Evolutionary conservation across 495 filamentous ascomycete genomes (phyloP).

Genomic region (Hypoxylon rickii): DNA sequence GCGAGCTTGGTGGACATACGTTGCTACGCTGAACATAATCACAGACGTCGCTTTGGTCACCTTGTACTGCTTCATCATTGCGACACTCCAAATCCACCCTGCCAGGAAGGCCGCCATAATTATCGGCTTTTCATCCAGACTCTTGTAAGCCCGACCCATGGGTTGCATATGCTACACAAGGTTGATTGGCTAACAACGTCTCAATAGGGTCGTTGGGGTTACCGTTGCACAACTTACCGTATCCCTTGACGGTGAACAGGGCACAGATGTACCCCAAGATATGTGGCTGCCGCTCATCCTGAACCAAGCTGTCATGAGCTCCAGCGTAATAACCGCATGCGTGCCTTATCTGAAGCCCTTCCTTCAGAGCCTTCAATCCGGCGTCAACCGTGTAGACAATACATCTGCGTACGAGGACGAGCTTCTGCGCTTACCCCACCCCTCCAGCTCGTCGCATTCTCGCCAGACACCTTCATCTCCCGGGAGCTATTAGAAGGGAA

Average conservation of each 20-base stretch:
- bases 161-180: too few relatives aligned
- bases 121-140: slow-evolving; percentile 42
- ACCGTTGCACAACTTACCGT: slow-evolving; percentile 36
- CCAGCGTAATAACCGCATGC: slow-evolving; percentile 51
- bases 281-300: slow-evolving; percentile 40
- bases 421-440: too few relatives aligned
- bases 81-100: slow-evolving; percentile 40
- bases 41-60: slow-evolving; percentile 43
- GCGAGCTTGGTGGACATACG: slow-evolving; percentile 47
- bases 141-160: slow-evolving; percentile 51
- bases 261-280: slow-evolving; percentile 32
- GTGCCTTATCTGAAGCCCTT: slow-evolving; percentile 54
- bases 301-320: slow-evolving; percentile 44
- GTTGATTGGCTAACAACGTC: not conserved
- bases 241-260: slow-evolving; percentile 22
- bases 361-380: slow-evolving; percentile 49
- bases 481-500: too few relatives aligned
- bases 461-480: too few relatives aligned
- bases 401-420: too few relatives aligned
- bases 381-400: slow-evolving; percentile 48
- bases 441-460: too few relatives aligned
- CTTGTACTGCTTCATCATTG: slow-evolving; percentile 43
- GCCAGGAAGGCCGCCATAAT: slow-evolving; percentile 39
- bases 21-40: slow-evolving; percentile 44
- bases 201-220: not conserved